Conservation (phyloP, 192 early-diverging fungal species). For the Bifiguratus adelaidae region DNA sequence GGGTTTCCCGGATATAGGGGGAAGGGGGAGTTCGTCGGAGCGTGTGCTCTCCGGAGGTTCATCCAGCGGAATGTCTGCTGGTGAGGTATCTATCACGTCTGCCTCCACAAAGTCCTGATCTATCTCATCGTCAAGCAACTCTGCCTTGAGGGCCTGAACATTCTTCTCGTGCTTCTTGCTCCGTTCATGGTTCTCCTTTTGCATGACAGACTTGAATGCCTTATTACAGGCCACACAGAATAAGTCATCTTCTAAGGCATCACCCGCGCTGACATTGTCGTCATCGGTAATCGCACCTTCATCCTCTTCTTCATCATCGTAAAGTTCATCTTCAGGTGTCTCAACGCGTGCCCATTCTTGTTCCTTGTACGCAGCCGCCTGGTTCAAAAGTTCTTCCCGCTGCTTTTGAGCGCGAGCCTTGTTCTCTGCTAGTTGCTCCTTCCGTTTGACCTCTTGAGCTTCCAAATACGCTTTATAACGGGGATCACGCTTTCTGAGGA, state of each 20-base stretch:
- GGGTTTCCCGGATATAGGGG: constrained; percentile 23
- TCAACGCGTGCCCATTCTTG: constrained; percentile 66
- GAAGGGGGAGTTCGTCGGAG: too few species aligned
- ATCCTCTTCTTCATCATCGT: constrained; percentile 16
- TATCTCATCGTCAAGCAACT: constrained; percentile 61
- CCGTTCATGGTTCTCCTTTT: constrained; percentile 77
- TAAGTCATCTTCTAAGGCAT: constrained; percentile 53
- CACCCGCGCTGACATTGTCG: constrained; percentile 23
- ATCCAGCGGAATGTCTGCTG: constrained; percentile 2
- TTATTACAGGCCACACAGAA: constrained; percentile 87
- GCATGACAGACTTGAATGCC: constrained; percentile 66
- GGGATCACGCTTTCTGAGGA: constrained; percentile 84
- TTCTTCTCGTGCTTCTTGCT: constrained; percentile 81
- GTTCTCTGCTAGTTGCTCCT: constrained; percentile 42
- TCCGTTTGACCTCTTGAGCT: constrained; percentile 35
- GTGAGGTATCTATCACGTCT: constrained; percentile 3
- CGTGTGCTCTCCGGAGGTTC: too few species aligned
- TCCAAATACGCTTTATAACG: constrained; percentile 64
- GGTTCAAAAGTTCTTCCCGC: constrained; percentile 33
- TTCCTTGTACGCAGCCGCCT: constrained; percentile 45
- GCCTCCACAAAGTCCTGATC: neutral
- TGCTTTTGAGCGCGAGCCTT: constrained; percentile 49
- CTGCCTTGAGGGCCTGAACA: constrained; percentile 57
- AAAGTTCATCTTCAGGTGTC: constrained; percentile 16
- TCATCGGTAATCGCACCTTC: too few species aligned